Percentiles rank a stretch among this genome's conserved stretches.
Evolutionary conservation across 2,329 filamentous ascomycete genomes (phyloP).

Genomic region (Colletotrichum sp.): DNA sequence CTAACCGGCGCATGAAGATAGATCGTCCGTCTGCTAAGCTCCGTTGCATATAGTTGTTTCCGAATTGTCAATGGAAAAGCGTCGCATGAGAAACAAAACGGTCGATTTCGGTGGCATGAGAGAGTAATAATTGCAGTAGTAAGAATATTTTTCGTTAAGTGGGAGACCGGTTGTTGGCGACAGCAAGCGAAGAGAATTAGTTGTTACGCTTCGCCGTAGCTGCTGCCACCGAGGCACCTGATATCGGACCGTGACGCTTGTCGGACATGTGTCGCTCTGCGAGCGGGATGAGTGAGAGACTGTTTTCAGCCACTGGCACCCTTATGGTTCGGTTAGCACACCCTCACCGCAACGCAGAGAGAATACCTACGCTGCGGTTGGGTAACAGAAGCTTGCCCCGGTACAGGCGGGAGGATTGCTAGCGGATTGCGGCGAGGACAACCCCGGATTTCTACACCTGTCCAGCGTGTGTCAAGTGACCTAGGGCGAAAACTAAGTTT

Average conservation of each 20-base stretch:
- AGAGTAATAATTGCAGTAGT: background rate
- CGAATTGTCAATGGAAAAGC: background rate
- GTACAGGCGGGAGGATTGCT: background rate
- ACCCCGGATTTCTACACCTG: background rate
- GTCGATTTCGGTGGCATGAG: background rate
- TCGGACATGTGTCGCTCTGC: background rate
- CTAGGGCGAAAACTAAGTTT: slow-evolving; percentile 12
- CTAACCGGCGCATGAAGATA: background rate
- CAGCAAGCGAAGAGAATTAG: background rate
- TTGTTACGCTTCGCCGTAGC: background rate
- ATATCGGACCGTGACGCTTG: background rate
- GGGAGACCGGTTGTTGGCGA: background rate
- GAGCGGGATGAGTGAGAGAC: background rate
- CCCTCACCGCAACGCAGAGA: background rate
- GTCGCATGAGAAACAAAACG: background rate
- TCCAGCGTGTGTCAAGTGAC: slow-evolving; percentile 11
- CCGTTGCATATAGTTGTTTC: background rate
- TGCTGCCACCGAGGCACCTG: background rate
- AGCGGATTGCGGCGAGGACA: background rate
- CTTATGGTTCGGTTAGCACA: background rate
- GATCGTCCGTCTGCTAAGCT: background rate
- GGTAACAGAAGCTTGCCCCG: background rate
- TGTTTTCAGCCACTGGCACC: background rate
- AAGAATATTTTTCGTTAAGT: background rate
- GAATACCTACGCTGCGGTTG: background rate